Percentiles rank a stretch among this genome's conserved stretches.
phyloP scores from a whole-genome alignment of 805 yeast species.

The Blastobotrys mokoenaii region DNA sequence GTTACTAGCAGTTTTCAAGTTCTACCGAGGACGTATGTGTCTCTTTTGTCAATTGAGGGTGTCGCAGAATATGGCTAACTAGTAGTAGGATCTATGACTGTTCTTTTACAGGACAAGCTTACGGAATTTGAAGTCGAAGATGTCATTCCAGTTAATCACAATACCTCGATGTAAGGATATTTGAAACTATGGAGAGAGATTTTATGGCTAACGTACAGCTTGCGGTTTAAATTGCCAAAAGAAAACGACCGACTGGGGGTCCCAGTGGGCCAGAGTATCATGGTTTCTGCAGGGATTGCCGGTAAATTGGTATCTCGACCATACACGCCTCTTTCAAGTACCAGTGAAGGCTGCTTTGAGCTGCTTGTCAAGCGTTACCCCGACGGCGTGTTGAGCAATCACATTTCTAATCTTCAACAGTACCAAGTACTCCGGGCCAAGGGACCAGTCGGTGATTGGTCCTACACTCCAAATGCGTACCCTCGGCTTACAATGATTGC shows the following conservation, averaged over 20 bases:
- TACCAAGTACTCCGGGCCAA: constrained; percentile 64
- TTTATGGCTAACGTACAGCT: constrained; percentile 7
- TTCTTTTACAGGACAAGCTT: constrained; percentile 56
- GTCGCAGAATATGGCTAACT: not conserved
- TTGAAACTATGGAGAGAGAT: not conserved
- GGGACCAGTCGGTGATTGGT: constrained; percentile 87
- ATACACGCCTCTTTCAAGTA: constrained; percentile 79
- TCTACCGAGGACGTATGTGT: constrained; percentile 23
- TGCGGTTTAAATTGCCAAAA: constrained; percentile 75
- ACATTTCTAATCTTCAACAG: constrained; percentile 59
- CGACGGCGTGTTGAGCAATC: constrained; percentile 72
- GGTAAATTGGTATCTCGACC: constrained; percentile 79
- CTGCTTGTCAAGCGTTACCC: constrained; percentile 77
- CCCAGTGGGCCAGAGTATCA: constrained; percentile 91
- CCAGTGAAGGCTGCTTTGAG: constrained; percentile 74
- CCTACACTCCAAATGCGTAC: constrained; percentile 72
- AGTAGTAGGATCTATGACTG: constrained; percentile 18
- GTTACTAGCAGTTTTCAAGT: constrained; percentile 19
- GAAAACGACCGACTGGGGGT: constrained; percentile 70
- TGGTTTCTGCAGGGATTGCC: constrained; percentile 63
- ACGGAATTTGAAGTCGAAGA: constrained; percentile 72
- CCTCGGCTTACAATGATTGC: constrained; percentile 79
- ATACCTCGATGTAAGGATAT: constrained; percentile 48
- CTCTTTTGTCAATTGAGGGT: not conserved
- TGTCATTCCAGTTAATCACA: constrained; percentile 68